Evolutionary conservation across 352 stramenopile species (phyloP).

Genomic region (Ophiocytium majus): DNA sequence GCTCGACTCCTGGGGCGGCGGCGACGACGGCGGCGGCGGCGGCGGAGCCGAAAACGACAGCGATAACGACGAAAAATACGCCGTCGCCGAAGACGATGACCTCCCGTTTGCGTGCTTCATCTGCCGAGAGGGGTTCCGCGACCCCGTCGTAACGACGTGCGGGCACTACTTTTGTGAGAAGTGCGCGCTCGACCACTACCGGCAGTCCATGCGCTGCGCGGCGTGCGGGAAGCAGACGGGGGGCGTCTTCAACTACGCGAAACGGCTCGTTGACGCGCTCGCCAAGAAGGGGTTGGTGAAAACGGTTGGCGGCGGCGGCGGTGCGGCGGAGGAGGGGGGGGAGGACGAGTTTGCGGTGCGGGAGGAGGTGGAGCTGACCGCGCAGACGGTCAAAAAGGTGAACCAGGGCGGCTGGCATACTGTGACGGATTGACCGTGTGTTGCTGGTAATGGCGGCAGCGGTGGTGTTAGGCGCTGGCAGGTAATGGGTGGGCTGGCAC

Average conservation of each 20-base stretch:
- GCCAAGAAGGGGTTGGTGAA: conserved; percentile 43
- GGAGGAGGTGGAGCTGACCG: conserved; percentile 45
- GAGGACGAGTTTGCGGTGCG: conserved; percentile 47
- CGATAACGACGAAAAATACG: conserved; percentile 62
- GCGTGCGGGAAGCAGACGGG: conserved; percentile 51
- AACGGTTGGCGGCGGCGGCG: not conserved
- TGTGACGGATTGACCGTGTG: conserved; percentile 31
- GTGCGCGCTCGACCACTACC: conserved; percentile 73
- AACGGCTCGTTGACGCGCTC: conserved; percentile 41
- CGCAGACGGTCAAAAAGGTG: conserved; percentile 18
- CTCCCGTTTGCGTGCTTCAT: conserved; percentile 91
- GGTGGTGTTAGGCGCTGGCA: no score
- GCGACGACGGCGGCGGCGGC: conserved; percentile 65
- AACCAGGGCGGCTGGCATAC: conserved; percentile 35
- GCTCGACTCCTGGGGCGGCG: conserved; percentile 35
- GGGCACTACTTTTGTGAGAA: conserved; percentile 92
- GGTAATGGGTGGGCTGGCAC: no score
- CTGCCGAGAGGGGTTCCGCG: conserved; percentile 82
- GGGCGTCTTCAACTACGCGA: conserved; percentile 47
- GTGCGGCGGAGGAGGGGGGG: conserved; percentile 1
- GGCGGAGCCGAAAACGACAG: conserved; percentile 39
- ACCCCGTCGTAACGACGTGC: conserved; percentile 90
- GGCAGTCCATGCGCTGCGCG: conserved; percentile 33
- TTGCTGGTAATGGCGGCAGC: no score
- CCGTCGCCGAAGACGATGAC: conserved; percentile 66